Base-by-base conservation (phyloP, 1,284 basidiomycete genomes). In the Anthracocystis walkeri region DNA sequence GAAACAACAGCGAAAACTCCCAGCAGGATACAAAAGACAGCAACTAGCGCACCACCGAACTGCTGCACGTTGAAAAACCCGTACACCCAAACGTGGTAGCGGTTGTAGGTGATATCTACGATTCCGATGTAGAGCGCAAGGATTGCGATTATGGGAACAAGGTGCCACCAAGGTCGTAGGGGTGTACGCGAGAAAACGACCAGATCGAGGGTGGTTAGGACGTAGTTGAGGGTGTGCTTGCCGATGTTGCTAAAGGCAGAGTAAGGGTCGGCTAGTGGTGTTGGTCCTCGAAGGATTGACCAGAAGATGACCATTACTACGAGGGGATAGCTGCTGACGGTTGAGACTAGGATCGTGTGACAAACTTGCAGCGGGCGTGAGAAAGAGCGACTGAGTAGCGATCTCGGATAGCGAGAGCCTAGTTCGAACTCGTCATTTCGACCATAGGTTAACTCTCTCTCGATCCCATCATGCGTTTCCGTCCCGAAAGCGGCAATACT, bases 261-360 rank as follows among this genome's bases (percentile, higher is more conserved):
- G 89, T 90, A 92, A 5, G 87, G 90, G 89, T 76, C 25, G 68
- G 90, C 89, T 0, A 88, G 88, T 0, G 73, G 29, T 10, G 11
- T 11, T 0, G 59, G 23, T 0, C 63, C 69, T 5, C 84, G 82
- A 3, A 92, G 86, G 7, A 92, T 77, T 0, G 87, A 78, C 91
- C 92, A 92, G 80, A 87, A 92, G 0, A 92, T 89, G 35, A 88
- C 85, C 0, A 90, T 91, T 1, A 92, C 90, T 23, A 92, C 80
- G 60, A 92, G 85, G 4, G 92, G 91, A 90, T 72, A 56, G 2
- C 60, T 45, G 27, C 57, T 57, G 5, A 79, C 62, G 2, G 77
- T 79, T 4, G 56, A 59, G 8, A 73, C 65, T 16, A 79, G 60
- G 38, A 79, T 45, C 8, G 61, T 60, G 27, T 68, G 65, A 33